These are phyloP conservation scores for Nothophytophthora sp. DNA, from an alignment of 352 stramenopile genomes.

Conservation along the genomic window DNA sequence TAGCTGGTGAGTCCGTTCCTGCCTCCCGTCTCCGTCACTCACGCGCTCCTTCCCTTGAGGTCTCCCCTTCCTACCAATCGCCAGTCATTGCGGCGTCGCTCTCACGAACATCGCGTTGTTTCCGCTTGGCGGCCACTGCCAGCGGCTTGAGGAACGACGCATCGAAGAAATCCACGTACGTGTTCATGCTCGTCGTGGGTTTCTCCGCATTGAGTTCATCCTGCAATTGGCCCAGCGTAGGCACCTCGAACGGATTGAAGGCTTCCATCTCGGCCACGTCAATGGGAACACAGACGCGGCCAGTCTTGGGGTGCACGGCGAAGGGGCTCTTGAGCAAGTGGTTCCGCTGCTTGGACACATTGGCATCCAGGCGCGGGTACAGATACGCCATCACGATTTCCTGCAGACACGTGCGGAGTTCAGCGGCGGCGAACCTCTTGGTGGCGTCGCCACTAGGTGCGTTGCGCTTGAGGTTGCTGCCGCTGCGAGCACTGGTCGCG, in stretches of 20 bases:
- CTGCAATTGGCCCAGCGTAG: conserved; percentile 79
- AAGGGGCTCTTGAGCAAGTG: conserved; percentile 99
- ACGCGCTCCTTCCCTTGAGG: conserved; percentile 16
- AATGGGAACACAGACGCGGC: conserved; percentile 98
- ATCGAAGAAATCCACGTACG: conserved; percentile 79
- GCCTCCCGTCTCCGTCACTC: conserved; percentile 5
- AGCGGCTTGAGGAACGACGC: conserved; percentile 72
- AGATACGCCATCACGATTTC: conserved; percentile 97
- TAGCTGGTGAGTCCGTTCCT: conserved; percentile 17
- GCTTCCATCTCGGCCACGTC: conserved; percentile 73
- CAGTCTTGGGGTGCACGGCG: conserved; percentile 98
- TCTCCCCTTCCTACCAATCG: conserved; percentile 68
- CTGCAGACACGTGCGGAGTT: conserved; percentile 90
- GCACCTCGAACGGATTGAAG: conserved; percentile 89
- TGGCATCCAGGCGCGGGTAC: conserved; percentile 99
- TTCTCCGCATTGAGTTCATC: conserved; percentile 79
- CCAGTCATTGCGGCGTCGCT: conserved; percentile 72
- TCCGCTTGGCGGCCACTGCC: conserved; percentile 57
- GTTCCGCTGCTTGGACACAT: conserved; percentile 99
- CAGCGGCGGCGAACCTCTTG: conserved; percentile 64
- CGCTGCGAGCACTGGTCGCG: conserved; percentile 45
- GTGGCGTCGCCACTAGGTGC: conserved; percentile 33
- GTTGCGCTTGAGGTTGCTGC: conserved; percentile 42
- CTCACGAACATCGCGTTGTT: conserved; percentile 71
- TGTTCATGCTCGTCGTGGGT: conserved; percentile 60